phyloP scores from a whole-genome alignment of 176 grass and related monocot species.

The Bonia amplexicaulis region DNA sequence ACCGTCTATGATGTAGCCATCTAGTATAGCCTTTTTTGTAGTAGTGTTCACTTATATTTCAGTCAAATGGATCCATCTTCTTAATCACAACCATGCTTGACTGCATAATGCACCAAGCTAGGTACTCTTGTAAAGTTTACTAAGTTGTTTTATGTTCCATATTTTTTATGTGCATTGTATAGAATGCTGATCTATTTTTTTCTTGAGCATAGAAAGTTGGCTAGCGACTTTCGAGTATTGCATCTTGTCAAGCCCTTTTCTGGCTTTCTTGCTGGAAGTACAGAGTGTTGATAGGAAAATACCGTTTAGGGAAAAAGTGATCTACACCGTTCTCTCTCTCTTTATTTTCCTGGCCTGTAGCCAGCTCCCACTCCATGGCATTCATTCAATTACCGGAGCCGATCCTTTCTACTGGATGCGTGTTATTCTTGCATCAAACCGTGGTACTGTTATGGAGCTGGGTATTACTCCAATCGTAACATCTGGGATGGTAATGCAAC shows the following conservation, averaged over 20 bases:
- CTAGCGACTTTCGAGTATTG: conserved; percentile 58
- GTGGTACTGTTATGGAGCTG: conserved; percentile 83
- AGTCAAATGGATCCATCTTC: neutral
- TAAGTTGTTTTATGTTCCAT: neutral
- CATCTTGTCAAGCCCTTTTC: conserved; percentile 68
- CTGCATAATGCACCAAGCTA: neutral
- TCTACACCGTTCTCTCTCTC: conserved; percentile 73
- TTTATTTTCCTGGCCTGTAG: conserved; percentile 80
- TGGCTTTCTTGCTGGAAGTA: conserved; percentile 76
- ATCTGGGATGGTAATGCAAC: conserved; percentile 76
- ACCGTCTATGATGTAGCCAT: no score
- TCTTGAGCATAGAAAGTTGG: conserved; percentile 38
- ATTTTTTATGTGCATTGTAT: neutral
- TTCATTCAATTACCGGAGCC: conserved; percentile 67
- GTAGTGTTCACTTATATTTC: neutral
- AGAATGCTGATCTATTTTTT: neutral
- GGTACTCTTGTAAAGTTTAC: neutral
- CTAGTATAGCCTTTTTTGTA: no score
- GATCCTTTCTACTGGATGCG: conserved; percentile 90
- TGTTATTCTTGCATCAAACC: conserved; percentile 78
- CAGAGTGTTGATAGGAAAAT: conserved; percentile 74
- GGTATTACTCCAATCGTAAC: conserved; percentile 80
- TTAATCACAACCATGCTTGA: neutral
- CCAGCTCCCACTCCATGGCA: conserved; percentile 73
- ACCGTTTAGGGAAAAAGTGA: conserved; percentile 76